phyloP scores from a whole-genome alignment of 257 asterid species.

The Nicotiana noctiflora region DNA sequence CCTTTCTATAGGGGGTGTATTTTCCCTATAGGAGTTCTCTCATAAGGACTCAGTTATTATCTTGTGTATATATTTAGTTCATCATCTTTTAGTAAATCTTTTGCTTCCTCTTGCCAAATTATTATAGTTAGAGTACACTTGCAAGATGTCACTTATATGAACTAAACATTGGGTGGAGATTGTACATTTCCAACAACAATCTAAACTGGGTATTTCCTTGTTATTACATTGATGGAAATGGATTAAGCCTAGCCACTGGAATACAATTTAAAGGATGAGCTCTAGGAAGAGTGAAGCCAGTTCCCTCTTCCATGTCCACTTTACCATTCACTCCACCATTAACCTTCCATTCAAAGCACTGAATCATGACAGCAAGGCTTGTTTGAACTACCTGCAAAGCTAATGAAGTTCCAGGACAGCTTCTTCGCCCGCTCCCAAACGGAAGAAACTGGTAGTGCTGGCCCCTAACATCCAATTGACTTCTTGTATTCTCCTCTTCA shows the following conservation, averaged over 20 bases:
- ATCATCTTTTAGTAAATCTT: too few species aligned
- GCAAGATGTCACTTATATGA: too few species aligned
- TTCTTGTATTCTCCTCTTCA: constrained; percentile 10
- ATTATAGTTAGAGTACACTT: too few species aligned
- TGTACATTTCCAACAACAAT: too few species aligned
- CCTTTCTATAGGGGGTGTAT: too few species aligned
- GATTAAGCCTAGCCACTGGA: constrained; percentile 34
- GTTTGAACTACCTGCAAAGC: constrained; percentile 58
- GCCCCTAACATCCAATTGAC: constrained; percentile 55
- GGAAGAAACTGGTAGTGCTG: constrained; percentile 58
- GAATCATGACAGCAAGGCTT: constrained; percentile 54
- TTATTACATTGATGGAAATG: constrained; percentile 8
- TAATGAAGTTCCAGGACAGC: constrained; percentile 65
- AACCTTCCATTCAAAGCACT: constrained; percentile 59
- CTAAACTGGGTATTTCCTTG: too few species aligned
- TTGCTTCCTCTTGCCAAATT: too few species aligned
- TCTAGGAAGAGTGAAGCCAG: constrained; percentile 47
- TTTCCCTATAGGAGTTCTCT: too few species aligned
- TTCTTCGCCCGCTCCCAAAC: constrained; percentile 62
- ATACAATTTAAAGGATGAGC: constrained; percentile 47
- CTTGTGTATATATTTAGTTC: too few species aligned
- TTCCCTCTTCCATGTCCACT: constrained; percentile 58
- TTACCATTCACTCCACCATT: not conserved
- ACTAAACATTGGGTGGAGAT: too few species aligned
- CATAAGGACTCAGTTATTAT: too few species aligned